Base-by-base conservation (phyloP, 2,329 filamentous ascomycete genomes). In the Mollisiaceae sp. region DNA sequence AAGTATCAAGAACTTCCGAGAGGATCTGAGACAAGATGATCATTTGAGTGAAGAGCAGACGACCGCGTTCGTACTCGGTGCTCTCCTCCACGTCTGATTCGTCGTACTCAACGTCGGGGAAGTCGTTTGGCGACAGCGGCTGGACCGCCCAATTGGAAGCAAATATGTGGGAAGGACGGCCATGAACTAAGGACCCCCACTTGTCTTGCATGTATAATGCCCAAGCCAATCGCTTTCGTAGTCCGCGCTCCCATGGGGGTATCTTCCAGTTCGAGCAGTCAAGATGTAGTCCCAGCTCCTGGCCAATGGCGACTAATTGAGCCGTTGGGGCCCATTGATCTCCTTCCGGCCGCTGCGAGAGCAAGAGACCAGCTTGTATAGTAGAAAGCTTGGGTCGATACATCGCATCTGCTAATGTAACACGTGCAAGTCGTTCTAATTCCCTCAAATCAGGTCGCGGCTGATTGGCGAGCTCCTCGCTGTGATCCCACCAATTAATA, bases 131-230 rank as follows among this genome's bases (percentile, higher is more conserved):
- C 4, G 81, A 83, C n/a, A 92, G 83, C 8, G 82, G 76, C 65
- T 84, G 83, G 6, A 97, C 92, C 1, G 89, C 92, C 93, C 93
- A 97, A 77, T 96, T 87, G 56, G 82, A 79, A 22, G 81, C 77
- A 69, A 86, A 85, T 47, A 88, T 86, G 70, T 96, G 93, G 4
- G 92, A 95, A 0, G 93, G 93, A 12, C 93, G 89, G 56, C 93
- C 93, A 74, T 96, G 91, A 27, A 95, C 89, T 22, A 97, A 82
- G 1, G 93, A 89, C 18, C 91, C 92, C 93, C 93, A 97, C 77
- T 92, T 96, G 78, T 97, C 94, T 79, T 97, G 93, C 90, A 96
- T 94, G 76, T 95, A 97, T 59, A 97, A 79, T 1, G 92, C 93
- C 93, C 94, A 97, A 0, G 92, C 93, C 50, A 97, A 85, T 58